Conservation (phyloP, 1,284 basidiomycete species). For the Taiwanofungus camphoratus region DNA sequence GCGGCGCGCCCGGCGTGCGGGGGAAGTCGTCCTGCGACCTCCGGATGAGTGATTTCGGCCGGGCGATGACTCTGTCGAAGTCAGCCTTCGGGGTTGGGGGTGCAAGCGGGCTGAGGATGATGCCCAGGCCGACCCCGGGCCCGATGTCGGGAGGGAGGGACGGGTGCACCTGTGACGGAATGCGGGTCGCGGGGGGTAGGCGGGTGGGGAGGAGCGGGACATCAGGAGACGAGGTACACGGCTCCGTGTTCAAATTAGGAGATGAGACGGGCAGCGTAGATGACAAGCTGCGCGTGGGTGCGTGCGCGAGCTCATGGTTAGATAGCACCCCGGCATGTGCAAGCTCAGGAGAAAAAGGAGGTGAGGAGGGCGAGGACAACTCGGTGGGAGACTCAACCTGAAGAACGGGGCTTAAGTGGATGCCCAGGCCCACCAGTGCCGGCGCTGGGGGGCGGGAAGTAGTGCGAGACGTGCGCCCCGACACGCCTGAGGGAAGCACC, state of each 20-base stretch:
- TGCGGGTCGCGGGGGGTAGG: not conserved
- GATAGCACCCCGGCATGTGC: not conserved
- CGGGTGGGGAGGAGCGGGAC: not conserved
- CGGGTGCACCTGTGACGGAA: too few species aligned
- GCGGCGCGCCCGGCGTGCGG: slow-evolving; percentile 18
- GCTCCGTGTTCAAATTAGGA: not conserved
- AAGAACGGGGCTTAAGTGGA: not conserved
- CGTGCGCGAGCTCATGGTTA: not conserved
- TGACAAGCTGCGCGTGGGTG: not conserved
- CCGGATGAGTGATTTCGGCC: not conserved
- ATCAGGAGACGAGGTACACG: not conserved
- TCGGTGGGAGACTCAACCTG: not conserved
- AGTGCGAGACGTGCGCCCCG: not conserved
- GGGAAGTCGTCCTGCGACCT: slow-evolving; percentile 4
- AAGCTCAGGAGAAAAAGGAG: not conserved
- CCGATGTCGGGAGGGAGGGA: slow-evolving; percentile 1
- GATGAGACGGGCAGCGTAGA: not conserved
- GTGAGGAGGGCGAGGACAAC: not conserved
- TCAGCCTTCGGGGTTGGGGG: not conserved
- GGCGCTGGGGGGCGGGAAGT: not conserved
- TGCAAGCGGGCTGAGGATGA: not conserved
- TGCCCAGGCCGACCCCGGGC: not conserved
- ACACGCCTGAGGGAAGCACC: too few species aligned
- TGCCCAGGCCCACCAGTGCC: not conserved
- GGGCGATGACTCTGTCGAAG: not conserved